Base-by-base conservation (phyloP, 345 rosid species). In the Citrus sinensis region DNA sequence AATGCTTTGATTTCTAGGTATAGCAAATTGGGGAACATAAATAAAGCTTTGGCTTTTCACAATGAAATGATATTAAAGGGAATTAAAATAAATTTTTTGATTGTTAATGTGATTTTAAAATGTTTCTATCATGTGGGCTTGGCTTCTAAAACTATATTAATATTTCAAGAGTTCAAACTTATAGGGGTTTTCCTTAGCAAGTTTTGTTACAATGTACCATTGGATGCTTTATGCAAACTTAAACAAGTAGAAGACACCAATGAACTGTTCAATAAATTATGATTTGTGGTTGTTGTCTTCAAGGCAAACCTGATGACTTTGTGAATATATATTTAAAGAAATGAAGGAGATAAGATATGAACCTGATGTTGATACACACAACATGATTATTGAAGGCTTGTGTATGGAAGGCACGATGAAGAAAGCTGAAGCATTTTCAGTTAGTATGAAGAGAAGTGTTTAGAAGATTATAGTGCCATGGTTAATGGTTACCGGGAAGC, bases 401-500 rank as follows among this genome's bases (percentile, higher is more conserved):
- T 93, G 97, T 79, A 80, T 67, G 24, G 88, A 87, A n/a, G 89
- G 92, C 55, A 84, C 89, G 78, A 86, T 92, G 78, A 71, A 84
- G 81, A 87, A 86, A 75, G 97, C 98, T 37, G 86, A 90, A 86
- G 80, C 66, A 5, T 92, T 93, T 78, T 29, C 91, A 42, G 14
- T 0, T 71, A 83, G 80, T 29, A 70, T 92, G 73, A 70, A 20
- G 86, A 82, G 39, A 87, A 84, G 81, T 79, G 81, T 73, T 19
- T 67, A 14, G 87, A 91, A 49, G 87, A 86, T 79, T 81, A 79
- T 80, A 83, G 77, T 68, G 87, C 91, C 81, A 80, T 95, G 88
- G 75, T 95, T 42, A 86, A 79, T 78, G 98, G 95, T 73, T 93
- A 86, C 73, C 85, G 92, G 78, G 81, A 86, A 82, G 86, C 87